phyloP scores from a whole-genome alignment of 1,139 yeast genomes.

The Debaryomyces sp. region DNA sequence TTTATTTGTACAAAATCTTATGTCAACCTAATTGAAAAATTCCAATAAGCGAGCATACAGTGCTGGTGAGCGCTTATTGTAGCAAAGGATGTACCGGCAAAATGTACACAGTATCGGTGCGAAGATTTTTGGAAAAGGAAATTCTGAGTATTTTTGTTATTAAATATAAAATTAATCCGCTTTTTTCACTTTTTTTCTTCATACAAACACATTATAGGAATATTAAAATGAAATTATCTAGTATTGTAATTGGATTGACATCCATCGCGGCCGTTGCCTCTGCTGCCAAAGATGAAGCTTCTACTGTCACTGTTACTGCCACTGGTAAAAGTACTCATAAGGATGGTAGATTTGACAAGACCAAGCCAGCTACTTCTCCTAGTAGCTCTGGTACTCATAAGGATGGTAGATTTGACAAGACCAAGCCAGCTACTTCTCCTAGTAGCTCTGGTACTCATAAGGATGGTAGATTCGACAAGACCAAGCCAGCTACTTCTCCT shows the following conservation, averaged over 20 bases:
- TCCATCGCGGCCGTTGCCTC: slow-evolving; percentile 22
- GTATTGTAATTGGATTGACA: slow-evolving; percentile 23
- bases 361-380: slow-evolving; percentile 31
- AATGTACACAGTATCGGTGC: slow-evolving; percentile 1
- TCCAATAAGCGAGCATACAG: background rate
- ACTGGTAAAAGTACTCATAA: slow-evolving; percentile 38
- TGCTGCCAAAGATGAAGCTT: slow-evolving; percentile 20
- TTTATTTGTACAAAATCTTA: background rate
- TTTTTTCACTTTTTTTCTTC: slow-evolving; percentile 1
- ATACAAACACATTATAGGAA: background rate
- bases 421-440: slow-evolving; percentile 25
- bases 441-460: background rate
- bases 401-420: slow-evolving; percentile 41
- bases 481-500: slow-evolving; percentile 36
- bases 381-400: slow-evolving; percentile 47
- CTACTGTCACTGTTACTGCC: slow-evolving; percentile 18
- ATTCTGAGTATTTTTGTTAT: slow-evolving; percentile 4
- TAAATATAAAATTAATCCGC: background rate
- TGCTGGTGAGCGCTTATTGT: slow-evolving; percentile 4
- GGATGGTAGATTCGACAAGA: slow-evolving; percentile 54
- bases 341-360: slow-evolving; percentile 52
- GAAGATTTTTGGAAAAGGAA: slow-evolving; percentile 6
- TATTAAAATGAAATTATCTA: slow-evolving; percentile 24
- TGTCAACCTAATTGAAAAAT: background rate
- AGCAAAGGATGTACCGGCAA: slow-evolving; percentile 1